Evolutionary conservation across 2,329 filamentous ascomycete species (phyloP), one percentile per base, ranked within the genome.

Genomic region (Aspergillus nomiae): DNA sequence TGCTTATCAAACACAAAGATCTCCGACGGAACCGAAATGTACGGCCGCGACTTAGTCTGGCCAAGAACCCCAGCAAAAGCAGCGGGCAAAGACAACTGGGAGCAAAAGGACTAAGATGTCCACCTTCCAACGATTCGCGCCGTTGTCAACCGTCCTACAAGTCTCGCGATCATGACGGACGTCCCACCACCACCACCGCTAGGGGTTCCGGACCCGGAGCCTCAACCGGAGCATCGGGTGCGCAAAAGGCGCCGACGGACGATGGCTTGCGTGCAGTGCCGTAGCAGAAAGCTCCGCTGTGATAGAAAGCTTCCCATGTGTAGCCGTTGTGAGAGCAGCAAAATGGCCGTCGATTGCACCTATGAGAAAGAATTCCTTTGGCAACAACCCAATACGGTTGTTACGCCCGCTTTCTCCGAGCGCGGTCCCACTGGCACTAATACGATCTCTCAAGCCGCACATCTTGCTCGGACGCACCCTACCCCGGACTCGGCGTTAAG

Each of bases 231-330:
- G 38, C 71, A 72, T 10, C 71, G 74, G 50, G 73, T 74, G 60
- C 76, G 76, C 34, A 79, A 79, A 67, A 69, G 78, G 34, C 74
- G 76, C 61, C 69, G 78, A 26, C 73, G 78, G 28, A 78, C 79
- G 11, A 74, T 80, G 65, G 77, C 79, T 19, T 81, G 79, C 64
- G 74, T 74, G 21, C 77, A 77, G 41, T 81, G 79, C 64, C 77
- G 79, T 60, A 76, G 72, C 60, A 70, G 78, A 53, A 81, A 81
- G 65, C 68, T 81, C 38, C 78, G 76, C 62, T 81, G 79, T 62
- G 79, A 81, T 64, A 76, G 78, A 41, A 75, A 76, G 38, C 80
- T 77, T 71, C 78, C 78, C 11, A 71, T 72, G 3, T 81, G 78
- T 62, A 70, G 73, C 24, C 74, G 78, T 21, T 81, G 78, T 61